Evolutionary conservation across 2,329 filamentous ascomycete genomes (phyloP).

Genomic region (Shiraia bambusicola): DNA sequence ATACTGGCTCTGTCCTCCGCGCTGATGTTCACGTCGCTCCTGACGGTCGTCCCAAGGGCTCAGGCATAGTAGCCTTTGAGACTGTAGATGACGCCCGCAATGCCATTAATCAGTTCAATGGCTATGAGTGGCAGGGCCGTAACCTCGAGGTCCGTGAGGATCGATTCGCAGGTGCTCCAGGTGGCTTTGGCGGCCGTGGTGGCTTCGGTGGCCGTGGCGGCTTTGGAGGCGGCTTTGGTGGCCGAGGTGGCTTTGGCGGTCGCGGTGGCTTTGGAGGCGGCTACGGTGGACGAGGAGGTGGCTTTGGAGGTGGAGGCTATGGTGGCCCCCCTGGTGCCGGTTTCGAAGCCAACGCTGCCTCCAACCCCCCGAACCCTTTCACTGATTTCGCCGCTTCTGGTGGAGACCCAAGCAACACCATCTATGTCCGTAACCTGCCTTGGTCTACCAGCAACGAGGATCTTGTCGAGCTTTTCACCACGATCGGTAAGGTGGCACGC

Average conservation of each 20-base stretch:
- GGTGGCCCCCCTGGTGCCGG: constrained; percentile 45
- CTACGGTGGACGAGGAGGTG: constrained; percentile 55
- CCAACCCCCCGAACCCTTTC: constrained; percentile 78
- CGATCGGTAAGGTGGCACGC: constrained; percentile 95
- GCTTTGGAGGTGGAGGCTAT: constrained; percentile 49
- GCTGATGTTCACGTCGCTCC: constrained; percentile 92
- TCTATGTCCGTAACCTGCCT: constrained; percentile 96
- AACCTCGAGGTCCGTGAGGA: constrained; percentile 93
- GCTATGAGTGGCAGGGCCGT: constrained; percentile 97
- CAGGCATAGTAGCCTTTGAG: constrained; percentile 95
- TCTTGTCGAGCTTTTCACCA: constrained; percentile 92
- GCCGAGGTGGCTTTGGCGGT: constrained; percentile 48
- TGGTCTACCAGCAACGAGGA: constrained; percentile 99
- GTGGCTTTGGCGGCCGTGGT: constrained; percentile 42
- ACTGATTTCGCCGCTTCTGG: constrained; percentile 89
- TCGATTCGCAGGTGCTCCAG: constrained; percentile 71
- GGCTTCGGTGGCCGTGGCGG: constrained; percentile 54
- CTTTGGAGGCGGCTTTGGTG: constrained; percentile 51
- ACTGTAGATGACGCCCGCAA: constrained; percentile 91
- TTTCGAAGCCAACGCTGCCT: constrained; percentile 52
- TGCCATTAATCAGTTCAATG: constrained; percentile 96
- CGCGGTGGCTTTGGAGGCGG: constrained; percentile 57
- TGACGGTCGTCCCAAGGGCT: constrained; percentile 92
- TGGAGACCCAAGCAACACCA: constrained; percentile 77
- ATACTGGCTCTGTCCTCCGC: constrained; percentile 67